Conservation (phyloP, 2,329 filamentous ascomycete species). For the Trematosphaeria pertusa region DNA sequence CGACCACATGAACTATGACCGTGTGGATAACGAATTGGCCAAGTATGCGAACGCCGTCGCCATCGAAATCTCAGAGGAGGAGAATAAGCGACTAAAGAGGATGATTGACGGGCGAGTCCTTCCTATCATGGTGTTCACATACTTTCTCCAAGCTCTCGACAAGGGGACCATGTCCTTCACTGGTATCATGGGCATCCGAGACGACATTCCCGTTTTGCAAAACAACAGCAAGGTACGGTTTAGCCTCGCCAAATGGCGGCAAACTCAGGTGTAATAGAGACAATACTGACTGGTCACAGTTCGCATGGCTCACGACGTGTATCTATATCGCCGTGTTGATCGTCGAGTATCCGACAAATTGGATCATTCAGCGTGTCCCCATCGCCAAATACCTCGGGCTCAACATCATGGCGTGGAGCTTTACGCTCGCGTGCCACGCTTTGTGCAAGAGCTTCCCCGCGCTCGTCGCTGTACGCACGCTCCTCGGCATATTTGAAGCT, state of each 20-base stretch:
- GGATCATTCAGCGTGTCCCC: slow-evolving; percentile 67
- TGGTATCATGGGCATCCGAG: slow-evolving; percentile 67
- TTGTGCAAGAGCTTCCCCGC: slow-evolving; percentile 66
- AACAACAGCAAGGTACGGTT: slow-evolving; percentile 36
- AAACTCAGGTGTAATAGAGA: not conserved
- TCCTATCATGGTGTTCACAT: slow-evolving; percentile 74
- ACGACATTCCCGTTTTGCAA: slow-evolving; percentile 44
- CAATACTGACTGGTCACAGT: slow-evolving; percentile 51
- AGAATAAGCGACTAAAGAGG: slow-evolving; percentile 66
- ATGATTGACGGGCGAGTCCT: slow-evolving; percentile 74
- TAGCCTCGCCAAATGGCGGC: no score
- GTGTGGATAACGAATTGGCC: slow-evolving; percentile 73
- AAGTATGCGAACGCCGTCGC: slow-evolving; percentile 66
- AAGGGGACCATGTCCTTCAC: slow-evolving; percentile 70
- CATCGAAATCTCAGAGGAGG: slow-evolving; percentile 65
- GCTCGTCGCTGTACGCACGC: slow-evolving; percentile 66
- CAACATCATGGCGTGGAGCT: slow-evolving; percentile 70
- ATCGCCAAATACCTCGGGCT: slow-evolving; percentile 71
- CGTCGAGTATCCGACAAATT: slow-evolving; percentile 77
- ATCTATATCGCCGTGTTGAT: slow-evolving; percentile 75
- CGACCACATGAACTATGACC: slow-evolving; percentile 63
- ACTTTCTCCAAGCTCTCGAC: slow-evolving; percentile 73
- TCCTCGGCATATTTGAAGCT: slow-evolving; percentile 75
- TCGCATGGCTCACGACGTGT: slow-evolving; percentile 75
- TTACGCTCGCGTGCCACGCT: slow-evolving; percentile 66